These are phyloP conservation scores for Lentinula raphanica DNA, from an alignment of 768 basidiomycete species.

Conservation along the genomic window DNA sequence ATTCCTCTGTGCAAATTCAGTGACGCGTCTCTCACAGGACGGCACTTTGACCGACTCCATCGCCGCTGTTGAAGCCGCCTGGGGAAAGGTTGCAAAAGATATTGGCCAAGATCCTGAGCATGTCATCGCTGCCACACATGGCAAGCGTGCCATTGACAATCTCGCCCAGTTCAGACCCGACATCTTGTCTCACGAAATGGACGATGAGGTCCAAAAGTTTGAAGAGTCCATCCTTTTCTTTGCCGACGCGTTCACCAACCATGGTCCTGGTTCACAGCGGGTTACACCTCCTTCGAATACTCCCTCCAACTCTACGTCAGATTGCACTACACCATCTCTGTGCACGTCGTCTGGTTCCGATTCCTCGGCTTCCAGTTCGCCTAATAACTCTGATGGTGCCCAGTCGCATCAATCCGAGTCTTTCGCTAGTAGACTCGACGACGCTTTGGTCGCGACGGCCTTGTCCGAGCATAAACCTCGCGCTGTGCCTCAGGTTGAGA, in stretches of 20 bases:
- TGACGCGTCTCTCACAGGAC: too few relatives aligned
- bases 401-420: constrained; percentile 35
- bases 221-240: constrained; percentile 62
- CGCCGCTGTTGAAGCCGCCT: constrained; percentile 68
- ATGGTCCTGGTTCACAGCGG: constrained; percentile 32
- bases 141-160: constrained; percentile 74
- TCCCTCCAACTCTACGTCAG: constrained; percentile 14
- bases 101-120: constrained; percentile 61
- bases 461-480: too few relatives aligned
- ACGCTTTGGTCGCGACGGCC: constrained; percentile 29
- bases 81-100: constrained; percentile 66
- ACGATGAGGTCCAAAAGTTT: constrained; percentile 53
- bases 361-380: too few relatives aligned
- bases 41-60: constrained; percentile 74
- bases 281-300: constrained; percentile 12
- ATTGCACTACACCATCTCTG: constrained; percentile 37
- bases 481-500: too few relatives aligned
- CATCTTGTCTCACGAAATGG: constrained; percentile 51
- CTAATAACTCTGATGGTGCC: too few relatives aligned
- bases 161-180: constrained; percentile 55
- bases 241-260: constrained; percentile 51
- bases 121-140: constrained; percentile 71
- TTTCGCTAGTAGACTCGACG: constrained; percentile 37
- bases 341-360: constrained; percentile 38
- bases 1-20: too few relatives aligned